phyloP scores from a whole-genome alignment of 495 filamentous ascomycete genomes.

The Clavariopsis aquatica region DNA sequence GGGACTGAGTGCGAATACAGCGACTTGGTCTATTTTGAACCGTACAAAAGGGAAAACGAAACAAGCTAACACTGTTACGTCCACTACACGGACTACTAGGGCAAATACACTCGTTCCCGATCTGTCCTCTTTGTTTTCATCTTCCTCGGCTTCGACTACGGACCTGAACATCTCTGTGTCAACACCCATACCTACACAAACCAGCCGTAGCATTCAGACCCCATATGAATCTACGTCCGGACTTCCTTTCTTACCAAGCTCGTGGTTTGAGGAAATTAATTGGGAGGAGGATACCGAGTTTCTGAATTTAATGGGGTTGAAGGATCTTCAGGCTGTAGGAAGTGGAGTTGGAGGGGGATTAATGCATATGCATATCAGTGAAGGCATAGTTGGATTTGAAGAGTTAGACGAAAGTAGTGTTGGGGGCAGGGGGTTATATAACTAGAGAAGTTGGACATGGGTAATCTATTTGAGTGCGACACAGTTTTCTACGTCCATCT shows the following conservation, averaged over 20 bases:
- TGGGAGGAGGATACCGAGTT: constrained; percentile 28
- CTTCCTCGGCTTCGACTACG: neutral
- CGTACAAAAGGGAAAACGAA: neutral
- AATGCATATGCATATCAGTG: neutral
- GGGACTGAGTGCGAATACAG: neutral
- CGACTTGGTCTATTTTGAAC: neutral
- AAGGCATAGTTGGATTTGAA: neutral
- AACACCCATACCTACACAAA: neutral
- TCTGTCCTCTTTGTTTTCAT: neutral
- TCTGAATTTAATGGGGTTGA: constrained; percentile 23
- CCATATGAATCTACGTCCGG: neutral
- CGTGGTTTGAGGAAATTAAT: constrained; percentile 29
- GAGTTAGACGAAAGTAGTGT: neutral
- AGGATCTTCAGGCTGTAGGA: constrained; percentile 11
- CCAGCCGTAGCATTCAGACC: neutral
- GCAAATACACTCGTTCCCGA: constrained; percentile 2
- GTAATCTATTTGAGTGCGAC: too few species aligned
- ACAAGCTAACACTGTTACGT: neutral
- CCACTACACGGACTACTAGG: neutral
- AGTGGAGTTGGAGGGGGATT: neutral
- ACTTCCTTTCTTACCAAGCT: constrained; percentile 15
- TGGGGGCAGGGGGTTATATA: neutral
- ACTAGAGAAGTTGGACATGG: too few species aligned
- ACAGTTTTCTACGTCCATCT: too few species aligned
- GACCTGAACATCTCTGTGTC: neutral